Percentiles rank a stretch among this genome's conserved stretches.
These are phyloP conservation scores for Plantago ovata DNA, from an alignment of 257 asterid genomes.

Conservation along the genomic window DNA sequence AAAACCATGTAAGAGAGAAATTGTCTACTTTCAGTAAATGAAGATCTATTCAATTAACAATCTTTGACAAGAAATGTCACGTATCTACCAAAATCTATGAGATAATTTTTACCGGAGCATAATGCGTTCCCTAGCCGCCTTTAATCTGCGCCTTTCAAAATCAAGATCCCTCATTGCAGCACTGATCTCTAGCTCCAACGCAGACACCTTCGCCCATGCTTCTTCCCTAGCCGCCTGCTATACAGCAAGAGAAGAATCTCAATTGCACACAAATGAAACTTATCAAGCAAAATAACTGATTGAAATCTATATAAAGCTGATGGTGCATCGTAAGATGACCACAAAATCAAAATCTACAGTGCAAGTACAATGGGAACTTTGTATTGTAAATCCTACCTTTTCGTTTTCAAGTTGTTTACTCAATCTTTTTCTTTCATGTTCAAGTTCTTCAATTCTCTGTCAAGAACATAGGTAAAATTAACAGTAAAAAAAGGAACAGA, in stretches of 20 bases:
- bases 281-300: background rate
- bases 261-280: slow-evolving; percentile 27
- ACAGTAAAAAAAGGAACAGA: slow-evolving; percentile 17
- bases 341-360: background rate
- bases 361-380: slow-evolving; percentile 1
- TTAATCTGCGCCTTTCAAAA: slow-evolving; percentile 85
- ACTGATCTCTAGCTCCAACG: slow-evolving; percentile 93
- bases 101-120: slow-evolving; percentile 81
- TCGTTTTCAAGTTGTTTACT: slow-evolving; percentile 85
- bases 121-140: slow-evolving; percentile 91
- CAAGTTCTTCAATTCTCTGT: slow-evolving; percentile 87
- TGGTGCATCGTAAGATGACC: too few relatives aligned
- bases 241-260: slow-evolving; percentile 44
- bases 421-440: slow-evolving; percentile 59
- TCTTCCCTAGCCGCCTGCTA: slow-evolving; percentile 99
- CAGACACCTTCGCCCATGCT: slow-evolving; percentile 98
- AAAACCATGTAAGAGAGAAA: too few relatives aligned
- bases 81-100: too few relatives aligned
- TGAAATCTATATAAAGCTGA: background rate
- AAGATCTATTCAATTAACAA: background rate
- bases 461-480: slow-evolving; percentile 19
- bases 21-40: background rate
- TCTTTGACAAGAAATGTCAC: background rate
- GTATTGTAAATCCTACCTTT: slow-evolving; percentile 70
- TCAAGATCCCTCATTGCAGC: slow-evolving; percentile 93